These are phyloP conservation scores for Herpetomonas tarakana DNA, from an alignment of 208 protist genomes.

Conservation along the genomic window DNA sequence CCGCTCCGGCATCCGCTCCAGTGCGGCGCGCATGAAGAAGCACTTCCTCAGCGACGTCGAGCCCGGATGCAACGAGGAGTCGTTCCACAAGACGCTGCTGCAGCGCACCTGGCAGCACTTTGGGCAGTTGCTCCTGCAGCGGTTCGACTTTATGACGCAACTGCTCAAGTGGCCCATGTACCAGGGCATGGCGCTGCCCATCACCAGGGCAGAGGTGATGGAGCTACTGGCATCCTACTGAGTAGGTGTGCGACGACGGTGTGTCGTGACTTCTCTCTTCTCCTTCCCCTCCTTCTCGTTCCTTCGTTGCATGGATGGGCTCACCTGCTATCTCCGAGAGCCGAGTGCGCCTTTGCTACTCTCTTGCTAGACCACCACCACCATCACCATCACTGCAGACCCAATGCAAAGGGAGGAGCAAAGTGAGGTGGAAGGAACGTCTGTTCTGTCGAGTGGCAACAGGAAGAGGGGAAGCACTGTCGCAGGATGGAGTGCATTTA, in stretches of 20 bases:
- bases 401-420: too few species aligned
- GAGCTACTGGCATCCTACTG: constrained; percentile 47
- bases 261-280: constrained; percentile 15
- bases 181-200: constrained; percentile 28
- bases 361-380: too few species aligned
- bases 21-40: constrained; percentile 71
- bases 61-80: constrained; percentile 42
- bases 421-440: too few species aligned
- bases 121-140: constrained; percentile 55
- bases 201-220: constrained; percentile 37
- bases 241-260: too few species aligned
- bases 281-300: constrained; percentile 6
- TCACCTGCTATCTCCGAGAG: too few species aligned
- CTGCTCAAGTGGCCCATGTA: constrained; percentile 64
- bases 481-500: too few species aligned
- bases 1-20: constrained; percentile 51
- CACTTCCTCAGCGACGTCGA: constrained; percentile 78
- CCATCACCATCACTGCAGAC: too few species aligned
- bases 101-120: constrained; percentile 86
- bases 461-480: too few species aligned
- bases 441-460: too few species aligned
- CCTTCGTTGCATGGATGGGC: constrained; percentile 6
- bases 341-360: too few species aligned
- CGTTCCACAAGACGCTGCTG: constrained; percentile 76
- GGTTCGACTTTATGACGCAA: constrained; percentile 61